phyloP scores from a whole-genome alignment of 805 yeast species.

The Tetrapisispora arboricola region DNA sequence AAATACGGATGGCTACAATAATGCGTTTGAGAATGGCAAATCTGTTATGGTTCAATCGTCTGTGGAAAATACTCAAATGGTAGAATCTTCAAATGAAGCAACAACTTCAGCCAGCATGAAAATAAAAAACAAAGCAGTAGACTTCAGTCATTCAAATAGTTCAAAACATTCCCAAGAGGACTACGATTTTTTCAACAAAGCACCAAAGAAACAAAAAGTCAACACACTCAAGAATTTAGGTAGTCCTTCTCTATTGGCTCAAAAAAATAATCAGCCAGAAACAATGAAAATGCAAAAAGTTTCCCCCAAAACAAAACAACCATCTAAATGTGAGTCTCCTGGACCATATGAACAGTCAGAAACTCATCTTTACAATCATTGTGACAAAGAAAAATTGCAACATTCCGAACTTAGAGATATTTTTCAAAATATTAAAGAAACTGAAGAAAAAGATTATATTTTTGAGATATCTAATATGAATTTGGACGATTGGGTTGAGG shows the following conservation, averaged over 20 bases:
- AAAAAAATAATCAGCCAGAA: not conserved
- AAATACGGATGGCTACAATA: not conserved
- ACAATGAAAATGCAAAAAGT: not conserved
- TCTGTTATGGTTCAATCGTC: not conserved
- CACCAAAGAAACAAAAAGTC: not conserved
- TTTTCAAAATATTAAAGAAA: not conserved
- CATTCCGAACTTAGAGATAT: not conserved
- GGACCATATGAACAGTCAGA: conserved; percentile 6
- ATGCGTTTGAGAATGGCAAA: not conserved
- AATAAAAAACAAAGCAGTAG: too few relatives aligned
- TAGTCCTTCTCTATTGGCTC: not conserved
- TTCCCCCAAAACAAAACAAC: not conserved
- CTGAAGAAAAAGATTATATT: conserved; percentile 18
- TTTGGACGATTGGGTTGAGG: conserved; percentile 31
- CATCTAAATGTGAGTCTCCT: conserved; percentile 4
- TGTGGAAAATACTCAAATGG: too few relatives aligned
- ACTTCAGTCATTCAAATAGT: too few relatives aligned
- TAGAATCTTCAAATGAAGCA: not conserved
- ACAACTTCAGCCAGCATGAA: too few relatives aligned
- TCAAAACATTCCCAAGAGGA: not conserved
- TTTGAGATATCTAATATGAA: conserved; percentile 18
- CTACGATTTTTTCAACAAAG: not conserved
- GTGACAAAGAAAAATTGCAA: not conserved
- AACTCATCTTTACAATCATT: conserved; percentile 5
- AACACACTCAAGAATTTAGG: not conserved